Base-by-base conservation (phyloP, 139 green algal genomes). In the Closterium sp. region DNA sequence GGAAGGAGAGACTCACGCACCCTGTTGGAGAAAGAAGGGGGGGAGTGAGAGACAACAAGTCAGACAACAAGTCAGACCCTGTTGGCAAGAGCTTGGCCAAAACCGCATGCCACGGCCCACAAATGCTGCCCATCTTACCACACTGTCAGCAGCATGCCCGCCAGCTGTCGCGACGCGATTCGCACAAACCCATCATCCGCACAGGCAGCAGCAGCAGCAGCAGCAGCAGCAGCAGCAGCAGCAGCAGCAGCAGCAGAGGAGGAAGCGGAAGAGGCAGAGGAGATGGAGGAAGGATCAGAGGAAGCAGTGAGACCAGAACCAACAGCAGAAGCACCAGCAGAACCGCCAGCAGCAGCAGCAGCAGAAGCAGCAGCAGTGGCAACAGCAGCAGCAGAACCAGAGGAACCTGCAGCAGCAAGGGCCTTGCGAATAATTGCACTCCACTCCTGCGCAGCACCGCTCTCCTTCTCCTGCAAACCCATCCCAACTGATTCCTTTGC, bases 61-160 rank as follows among this genome's bases (percentile, higher is more conserved):
- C n/a, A n/a, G n/a, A n/a, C n/a, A n/a, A n/a, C n/a, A n/a, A n/a
- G n/a, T n/a, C n/a, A n/a, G n/a, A 94, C 91, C 96, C 99, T 99
- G 96, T 99, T 99, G 88, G 97, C 97, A 30, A 97, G 97, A 45
- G 98, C 70, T 32, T 88, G 95, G 24, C 97, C 97, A 94, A 98
- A 95, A 24, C 98, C 98, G 89, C 97, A 98, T 1, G 97, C 96
- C 31, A 99, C 97, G 30, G 94, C 96, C 27, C 97, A n/a, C n/a
- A n/a, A n/a, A n/a, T n/a, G n/a, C n/a, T n/a, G n/a, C n/a, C n/a
- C n/a, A n/a, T n/a, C 91, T 31, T n/a, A 94, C 92, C 92, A 94
- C 4, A 94, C 92, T 10, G 30, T 34, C 38, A 94, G 85, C 27
- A 94, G 34, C 32, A 94, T 94, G 92, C 92, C 89, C 9, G 92